Conservation (phyloP, 2,329 filamentous ascomycete species). For the Alternaria arbusti region DNA sequence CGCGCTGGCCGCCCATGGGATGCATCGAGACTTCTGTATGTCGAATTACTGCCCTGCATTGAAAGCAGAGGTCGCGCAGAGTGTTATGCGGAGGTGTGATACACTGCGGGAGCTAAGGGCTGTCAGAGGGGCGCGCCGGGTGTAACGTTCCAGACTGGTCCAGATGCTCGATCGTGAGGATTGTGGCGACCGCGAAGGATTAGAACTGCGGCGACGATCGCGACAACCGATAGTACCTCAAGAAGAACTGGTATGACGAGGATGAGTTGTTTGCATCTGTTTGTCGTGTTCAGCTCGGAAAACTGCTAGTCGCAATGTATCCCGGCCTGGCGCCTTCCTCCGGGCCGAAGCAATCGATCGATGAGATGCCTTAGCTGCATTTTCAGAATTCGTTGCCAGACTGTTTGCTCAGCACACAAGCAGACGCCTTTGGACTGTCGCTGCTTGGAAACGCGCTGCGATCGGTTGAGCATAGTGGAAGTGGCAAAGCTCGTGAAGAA, state of each 20-base stretch:
- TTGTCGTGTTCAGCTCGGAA: background rate
- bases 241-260: background rate
- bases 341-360: slow-evolving; percentile 9
- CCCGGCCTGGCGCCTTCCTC: background rate
- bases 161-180: background rate
- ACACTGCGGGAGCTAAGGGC: slow-evolving; percentile 2
- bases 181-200: background rate
- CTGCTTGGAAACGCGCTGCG: background rate
- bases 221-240: background rate
- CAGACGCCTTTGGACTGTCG: background rate
- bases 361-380: background rate
- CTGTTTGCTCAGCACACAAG: background rate
- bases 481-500: background rate
- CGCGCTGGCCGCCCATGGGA: slow-evolving; percentile 9
- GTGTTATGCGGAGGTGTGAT: background rate
- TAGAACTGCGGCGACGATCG: background rate
- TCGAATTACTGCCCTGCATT: background rate
- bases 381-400: background rate
- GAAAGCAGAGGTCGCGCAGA: background rate
- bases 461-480: background rate
- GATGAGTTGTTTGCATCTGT: background rate
- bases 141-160: background rate
- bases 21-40: slow-evolving; percentile 16
- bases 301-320: slow-evolving; percentile 3
- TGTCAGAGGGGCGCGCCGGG: slow-evolving; percentile 4